Base-by-base conservation (phyloP, 2,329 filamentous ascomycete species). In the Lachnellula subtilissima region DNA sequence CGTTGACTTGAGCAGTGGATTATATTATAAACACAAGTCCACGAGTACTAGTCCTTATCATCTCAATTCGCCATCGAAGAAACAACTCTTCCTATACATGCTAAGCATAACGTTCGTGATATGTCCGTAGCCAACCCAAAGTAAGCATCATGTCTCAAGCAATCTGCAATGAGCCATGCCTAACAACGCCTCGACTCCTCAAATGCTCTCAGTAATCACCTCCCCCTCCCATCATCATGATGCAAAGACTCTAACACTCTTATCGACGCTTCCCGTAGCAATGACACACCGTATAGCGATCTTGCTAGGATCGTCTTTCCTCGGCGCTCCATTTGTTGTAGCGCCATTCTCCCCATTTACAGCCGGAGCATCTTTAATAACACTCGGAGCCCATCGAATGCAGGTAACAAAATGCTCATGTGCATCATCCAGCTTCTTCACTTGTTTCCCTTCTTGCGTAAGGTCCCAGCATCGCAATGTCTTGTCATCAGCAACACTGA, bases 401-500 rank as follows among this genome's bases (percentile, higher is more conserved):
- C 89, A 93, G 58, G 84, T 91, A 50, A 97, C 83, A 67, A 97
- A 97, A 69, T 91, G 91, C 4, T 81, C 85, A 69, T 96, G 91
- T 0, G 85, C 85, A 60, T 91, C 89, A 39, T 80, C 78, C 15
- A 97, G 75, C 0, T 84, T 86, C 72, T 93, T 93, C 63, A 96
- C 91, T 65, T 91, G 93, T 67, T 91, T 92, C 43, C 89, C 90
- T 70, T 96, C 91, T 70, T 97, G 93, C 25, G 82, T 81, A 25
- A 97, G 76, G 74, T 97, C 93, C 93, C 93, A 97, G 76, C 92
- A 97, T 54, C 92, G 81, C 57, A 97, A 79, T 4, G 90, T 92
- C 75, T 94, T 96, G 75, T 97, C 93, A 70, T 97, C 93, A 15
- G 87, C 83, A 19, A 88, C 89, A 6, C 87, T 92, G 5, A 97